Conservation (phyloP, 495 filamentous ascomycete genomes). For the Penicillium parvum region DNA sequence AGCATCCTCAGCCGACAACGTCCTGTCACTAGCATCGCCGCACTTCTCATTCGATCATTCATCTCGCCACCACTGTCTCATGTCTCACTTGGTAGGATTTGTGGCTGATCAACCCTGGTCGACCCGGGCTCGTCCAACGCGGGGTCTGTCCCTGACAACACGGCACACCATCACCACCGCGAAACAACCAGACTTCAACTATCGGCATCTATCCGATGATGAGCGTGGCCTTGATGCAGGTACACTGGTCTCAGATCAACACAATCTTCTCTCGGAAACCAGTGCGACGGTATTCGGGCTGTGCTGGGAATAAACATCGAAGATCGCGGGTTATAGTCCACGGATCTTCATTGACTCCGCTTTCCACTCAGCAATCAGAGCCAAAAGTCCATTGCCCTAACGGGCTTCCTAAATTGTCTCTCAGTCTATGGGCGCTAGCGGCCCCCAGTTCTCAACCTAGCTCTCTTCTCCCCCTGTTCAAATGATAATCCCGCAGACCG, state of each 20-base stretch:
- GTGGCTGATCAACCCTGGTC: background rate
- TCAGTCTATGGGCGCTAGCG: too few relatives aligned
- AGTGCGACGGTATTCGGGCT: background rate
- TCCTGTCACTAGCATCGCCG: background rate
- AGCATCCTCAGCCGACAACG: background rate
- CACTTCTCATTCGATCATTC: too few relatives aligned
- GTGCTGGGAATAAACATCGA: background rate
- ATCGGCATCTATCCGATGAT: background rate
- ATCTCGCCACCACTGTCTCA: slow-evolving; percentile 6
- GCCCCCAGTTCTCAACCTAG: background rate
- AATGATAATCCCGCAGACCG: background rate
- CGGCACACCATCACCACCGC: background rate
- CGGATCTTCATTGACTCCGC: background rate
- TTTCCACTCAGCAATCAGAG: background rate
- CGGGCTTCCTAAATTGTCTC: too few relatives aligned
- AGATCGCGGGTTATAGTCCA: background rate
- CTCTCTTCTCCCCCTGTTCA: too few relatives aligned
- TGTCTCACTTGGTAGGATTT: slow-evolving; percentile 17
- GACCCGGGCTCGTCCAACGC: background rate
- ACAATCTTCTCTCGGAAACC: too few relatives aligned
- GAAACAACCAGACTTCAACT: background rate
- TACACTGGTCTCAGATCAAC: slow-evolving; percentile 6
- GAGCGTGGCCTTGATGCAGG: slow-evolving; percentile 8
- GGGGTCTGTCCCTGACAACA: background rate
- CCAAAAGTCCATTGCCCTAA: background rate